Evolutionary conservation across 2,329 filamentous ascomycete species (phyloP).

Genomic region (Fusarium haematococcum): DNA sequence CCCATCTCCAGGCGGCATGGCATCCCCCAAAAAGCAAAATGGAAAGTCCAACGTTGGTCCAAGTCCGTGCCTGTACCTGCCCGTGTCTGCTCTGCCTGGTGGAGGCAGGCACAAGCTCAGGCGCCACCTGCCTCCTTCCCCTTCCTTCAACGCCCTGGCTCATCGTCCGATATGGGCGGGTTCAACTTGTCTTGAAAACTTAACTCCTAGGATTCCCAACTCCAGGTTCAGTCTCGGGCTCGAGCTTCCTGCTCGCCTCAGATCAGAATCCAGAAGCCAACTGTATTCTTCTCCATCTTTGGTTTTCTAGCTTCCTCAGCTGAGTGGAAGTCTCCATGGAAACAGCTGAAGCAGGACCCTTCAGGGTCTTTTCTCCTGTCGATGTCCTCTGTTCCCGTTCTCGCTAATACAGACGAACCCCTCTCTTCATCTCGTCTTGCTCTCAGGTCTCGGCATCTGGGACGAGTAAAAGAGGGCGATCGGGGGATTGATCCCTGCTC

Average conservation of each 20-base stretch:
- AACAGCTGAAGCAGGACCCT: constrained; percentile 9
- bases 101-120: neutral
- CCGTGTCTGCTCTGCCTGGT: neutral
- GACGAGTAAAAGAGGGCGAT: constrained; percentile 18
- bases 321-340: constrained; percentile 6
- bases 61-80: neutral
- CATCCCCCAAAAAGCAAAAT: neutral
- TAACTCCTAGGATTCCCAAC: constrained; percentile 20
- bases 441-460: neutral
- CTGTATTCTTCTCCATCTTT: constrained; percentile 18
- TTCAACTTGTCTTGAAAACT: constrained; percentile 11
- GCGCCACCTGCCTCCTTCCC: neutral
- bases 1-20: neutral
- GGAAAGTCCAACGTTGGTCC: neutral
- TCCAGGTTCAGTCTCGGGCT: constrained; percentile 33
- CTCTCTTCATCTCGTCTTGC: neutral
- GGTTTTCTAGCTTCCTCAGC: constrained; percentile 9
- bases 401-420: neutral
- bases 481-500: constrained; percentile 16
- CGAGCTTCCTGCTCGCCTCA: constrained; percentile 27
- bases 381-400: constrained; percentile 1
- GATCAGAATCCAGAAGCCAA: constrained; percentile 21
- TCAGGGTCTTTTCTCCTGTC: constrained; percentile 1
- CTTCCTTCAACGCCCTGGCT: neutral
- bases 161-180: constrained; percentile 36